phyloP scores from a whole-genome alignment of 768 basidiomycete genomes.

The Pseudohyphozyma bogoriensis region DNA sequence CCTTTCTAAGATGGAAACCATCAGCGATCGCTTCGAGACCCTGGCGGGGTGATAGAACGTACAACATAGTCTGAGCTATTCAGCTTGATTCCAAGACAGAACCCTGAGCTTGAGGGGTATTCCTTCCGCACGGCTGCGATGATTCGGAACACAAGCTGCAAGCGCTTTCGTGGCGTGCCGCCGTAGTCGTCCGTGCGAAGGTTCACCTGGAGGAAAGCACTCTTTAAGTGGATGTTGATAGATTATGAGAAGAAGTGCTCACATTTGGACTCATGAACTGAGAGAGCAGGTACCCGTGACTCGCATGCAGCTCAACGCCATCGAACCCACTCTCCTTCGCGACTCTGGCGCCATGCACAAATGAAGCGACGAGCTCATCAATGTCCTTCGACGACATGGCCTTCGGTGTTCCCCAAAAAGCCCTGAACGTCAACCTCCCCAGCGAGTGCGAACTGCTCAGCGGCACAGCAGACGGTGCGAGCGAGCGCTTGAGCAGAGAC shows the following conservation, averaged over 20 bases:
- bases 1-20: conserved; percentile 18
- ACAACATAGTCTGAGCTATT: conserved; percentile 65
- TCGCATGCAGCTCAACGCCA: conserved; percentile 72
- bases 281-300: conserved; percentile 74
- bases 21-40: background rate
- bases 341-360: conserved; percentile 56
- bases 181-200: conserved; percentile 53
- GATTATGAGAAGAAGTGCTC: background rate
- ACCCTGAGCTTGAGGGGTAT: conserved; percentile 45
- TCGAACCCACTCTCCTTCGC: conserved; percentile 67
- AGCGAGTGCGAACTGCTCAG: conserved; percentile 34
- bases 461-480: conserved; percentile 57
- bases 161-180: conserved; percentile 42
- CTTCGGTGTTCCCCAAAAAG: conserved; percentile 55
- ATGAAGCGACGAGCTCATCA: conserved; percentile 50
- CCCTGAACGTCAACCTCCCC: conserved; percentile 42
- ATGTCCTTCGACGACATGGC: conserved; percentile 56
- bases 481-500: conserved; percentile 49
- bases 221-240: background rate
- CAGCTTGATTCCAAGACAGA: conserved; percentile 67
- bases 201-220: conserved; percentile 42
- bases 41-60: too few species aligned
- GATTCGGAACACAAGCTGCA: conserved; percentile 54
- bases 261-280: conserved; percentile 71
- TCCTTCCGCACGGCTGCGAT: conserved; percentile 48